Percentiles rank a stretch among this genome's conserved stretches.
Evolutionary conservation across 2,329 filamentous ascomycete genomes (phyloP).

Genomic region (Alternaria consortialis): DNA sequence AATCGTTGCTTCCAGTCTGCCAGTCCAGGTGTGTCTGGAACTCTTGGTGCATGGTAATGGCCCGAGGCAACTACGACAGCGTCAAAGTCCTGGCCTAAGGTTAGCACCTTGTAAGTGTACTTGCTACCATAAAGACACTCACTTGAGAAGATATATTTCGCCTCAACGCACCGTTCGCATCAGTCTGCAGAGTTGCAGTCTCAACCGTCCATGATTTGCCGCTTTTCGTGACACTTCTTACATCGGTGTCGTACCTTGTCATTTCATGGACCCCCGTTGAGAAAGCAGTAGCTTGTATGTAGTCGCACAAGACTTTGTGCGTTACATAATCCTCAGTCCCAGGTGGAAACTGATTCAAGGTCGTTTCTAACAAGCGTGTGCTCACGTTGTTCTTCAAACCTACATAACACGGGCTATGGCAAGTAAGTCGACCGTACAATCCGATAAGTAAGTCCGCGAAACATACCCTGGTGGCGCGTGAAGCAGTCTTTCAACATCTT

Average conservation of each 20-base stretch:
- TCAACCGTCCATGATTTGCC: conserved; percentile 61
- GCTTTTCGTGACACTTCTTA: conserved; percentile 62
- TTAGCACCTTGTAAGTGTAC: background rate
- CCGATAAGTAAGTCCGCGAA: accelerated
- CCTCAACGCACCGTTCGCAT: conserved; percentile 20
- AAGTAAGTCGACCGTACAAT: conserved; percentile 13
- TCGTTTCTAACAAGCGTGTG: conserved; percentile 60
- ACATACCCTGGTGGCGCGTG: conserved; percentile 63
- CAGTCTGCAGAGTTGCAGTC: conserved; percentile 55
- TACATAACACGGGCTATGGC: conserved; percentile 60
- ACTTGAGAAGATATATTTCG: conserved; percentile 10
- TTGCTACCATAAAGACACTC: background rate
- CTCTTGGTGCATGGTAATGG: conserved; percentile 62
- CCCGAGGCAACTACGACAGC: conserved; percentile 63
- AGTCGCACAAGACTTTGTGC: conserved; percentile 65
- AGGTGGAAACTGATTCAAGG: conserved; percentile 64
- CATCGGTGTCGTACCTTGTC: conserved; percentile 67
- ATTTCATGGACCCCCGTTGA: conserved; percentile 60
- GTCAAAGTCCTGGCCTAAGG: conserved; percentile 54
- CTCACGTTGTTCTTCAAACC: conserved; percentile 64
- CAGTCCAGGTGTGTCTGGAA: conserved; percentile 61
- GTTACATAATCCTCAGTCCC: conserved; percentile 68
- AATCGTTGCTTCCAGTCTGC: conserved; percentile 57
- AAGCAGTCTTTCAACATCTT: conserved; percentile 31
- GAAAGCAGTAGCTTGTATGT: conserved; percentile 67